Base-by-base conservation (phyloP, 805 yeast species). In the Debaryomyces tyrocola region DNA sequence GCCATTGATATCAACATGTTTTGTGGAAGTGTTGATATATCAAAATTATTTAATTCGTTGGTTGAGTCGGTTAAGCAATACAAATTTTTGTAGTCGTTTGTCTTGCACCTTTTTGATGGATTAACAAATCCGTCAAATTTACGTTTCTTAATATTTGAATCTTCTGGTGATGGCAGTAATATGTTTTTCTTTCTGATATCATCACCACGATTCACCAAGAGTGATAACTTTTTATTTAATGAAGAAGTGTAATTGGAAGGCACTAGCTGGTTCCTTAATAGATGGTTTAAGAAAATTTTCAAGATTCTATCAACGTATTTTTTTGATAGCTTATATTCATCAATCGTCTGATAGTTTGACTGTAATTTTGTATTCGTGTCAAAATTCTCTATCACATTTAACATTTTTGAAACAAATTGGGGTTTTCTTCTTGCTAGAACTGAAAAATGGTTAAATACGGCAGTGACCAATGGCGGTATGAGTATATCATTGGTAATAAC, bases 361-460 rank as follows among this genome's bases (percentile, higher is more conserved):
- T 78, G 82, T 33, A 74, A 64, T 62, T 83, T 84, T 35, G 78
- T 60, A 49, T 80, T 69, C 2, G 83, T 69, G 49, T 80, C 90
- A 54, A 84, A 88, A 8, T 75, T 73, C 38, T 87, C 75, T 9
- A 90, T 65, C 11, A 78, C 75, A 15, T 77, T 69, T 20, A 88
- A 66, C 10, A 91, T 80, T 45, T 79, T 79, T 27, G 77, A 70
- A 1, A 81, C 67, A 38, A 78, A 73, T 42, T 79, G 82, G 1
- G 89, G 85, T 56, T 96, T 80, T 28, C 81, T 73, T 54, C 82
- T 83, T 52, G 87, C 76, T 33, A 94, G 64, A 12, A 80, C 72
- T 5, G 86, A 72, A 17, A 85, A 66, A 42, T 84, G 82, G 55
- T 87, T 82, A 21, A 90, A 64, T 0, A 87, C 74, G 6, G 95